phyloP scores from a whole-genome alignment of 2,329 filamentous ascomycete species.

The Penicillium sp. region DNA sequence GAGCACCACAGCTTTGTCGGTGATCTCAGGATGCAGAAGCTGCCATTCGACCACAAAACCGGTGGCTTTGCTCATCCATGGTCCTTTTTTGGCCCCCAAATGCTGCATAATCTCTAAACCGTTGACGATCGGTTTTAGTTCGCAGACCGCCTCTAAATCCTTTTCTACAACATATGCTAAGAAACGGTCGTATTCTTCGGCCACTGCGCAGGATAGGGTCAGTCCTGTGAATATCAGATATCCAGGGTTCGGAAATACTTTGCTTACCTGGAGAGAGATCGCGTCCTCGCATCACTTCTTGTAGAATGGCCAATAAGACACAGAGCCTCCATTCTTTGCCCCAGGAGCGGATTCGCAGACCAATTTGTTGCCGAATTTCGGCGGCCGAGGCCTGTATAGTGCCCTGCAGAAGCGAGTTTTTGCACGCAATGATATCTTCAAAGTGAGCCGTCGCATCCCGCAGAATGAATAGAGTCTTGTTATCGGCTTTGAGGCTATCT shows the following conservation, averaged over 20 bases:
- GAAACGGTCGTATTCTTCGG: constrained; percentile 50
- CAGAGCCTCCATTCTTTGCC: constrained; percentile 37
- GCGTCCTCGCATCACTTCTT: constrained; percentile 33
- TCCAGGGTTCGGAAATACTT: constrained; percentile 2
- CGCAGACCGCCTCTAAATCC: constrained; percentile 47
- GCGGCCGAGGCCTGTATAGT: constrained; percentile 24
- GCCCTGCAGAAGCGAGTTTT: constrained; percentile 35
- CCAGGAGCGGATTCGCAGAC: constrained; percentile 32
- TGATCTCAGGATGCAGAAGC: constrained; percentile 63
- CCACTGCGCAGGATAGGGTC: constrained; percentile 27
- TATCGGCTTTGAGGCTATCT: constrained; percentile 74
- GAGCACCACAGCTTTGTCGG: constrained; percentile 54
- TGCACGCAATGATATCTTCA: constrained; percentile 57
- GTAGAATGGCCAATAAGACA: constrained; percentile 34
- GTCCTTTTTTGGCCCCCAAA: constrained; percentile 60
- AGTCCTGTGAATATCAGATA: constrained; percentile 1
- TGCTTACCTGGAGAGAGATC: constrained; percentile 27
- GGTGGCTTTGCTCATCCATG: constrained; percentile 77
- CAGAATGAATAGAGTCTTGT: constrained; percentile 65
- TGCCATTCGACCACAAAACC: constrained; percentile 85
- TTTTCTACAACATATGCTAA: constrained; percentile 47
- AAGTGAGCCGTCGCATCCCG: constrained; percentile 59
- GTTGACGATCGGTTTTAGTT: constrained; percentile 62
- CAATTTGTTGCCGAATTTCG: constrained; percentile 34
- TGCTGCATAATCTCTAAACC: constrained; percentile 66